phyloP scores from a whole-genome alignment of 2,329 filamentous ascomycete genomes.

The Pezicula rhizophila region DNA sequence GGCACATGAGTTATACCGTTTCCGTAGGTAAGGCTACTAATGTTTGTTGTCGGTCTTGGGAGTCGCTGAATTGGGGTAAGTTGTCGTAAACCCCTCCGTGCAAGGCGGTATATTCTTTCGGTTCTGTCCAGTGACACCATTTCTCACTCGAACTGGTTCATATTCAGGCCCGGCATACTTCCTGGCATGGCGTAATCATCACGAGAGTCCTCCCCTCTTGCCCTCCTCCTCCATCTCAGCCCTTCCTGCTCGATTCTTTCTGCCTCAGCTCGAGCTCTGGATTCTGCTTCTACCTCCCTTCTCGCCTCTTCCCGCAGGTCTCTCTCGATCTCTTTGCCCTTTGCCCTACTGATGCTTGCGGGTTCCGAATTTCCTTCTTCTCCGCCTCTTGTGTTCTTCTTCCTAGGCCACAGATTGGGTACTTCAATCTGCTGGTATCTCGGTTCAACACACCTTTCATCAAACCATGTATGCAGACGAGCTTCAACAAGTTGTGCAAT shows the following conservation, averaged over 20 bases:
- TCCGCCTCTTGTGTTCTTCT: conserved; percentile 74
- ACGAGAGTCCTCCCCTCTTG: conserved; percentile 18
- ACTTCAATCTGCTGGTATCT: conserved; percentile 82
- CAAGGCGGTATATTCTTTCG: too few species aligned
- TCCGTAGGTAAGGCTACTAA: too few species aligned
- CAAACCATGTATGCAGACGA: conserved; percentile 78
- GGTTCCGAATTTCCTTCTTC: conserved; percentile 43
- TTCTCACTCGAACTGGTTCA: neutral
- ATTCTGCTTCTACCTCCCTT: conserved; percentile 41
- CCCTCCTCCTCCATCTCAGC: conserved; percentile 26
- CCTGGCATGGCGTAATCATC: conserved; percentile 29
- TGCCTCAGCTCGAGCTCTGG: conserved; percentile 19
- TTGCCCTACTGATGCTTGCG: conserved; percentile 44
- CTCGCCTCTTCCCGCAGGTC: conserved; percentile 46
- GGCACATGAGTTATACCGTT: too few species aligned
- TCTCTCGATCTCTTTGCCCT: conserved; percentile 46
- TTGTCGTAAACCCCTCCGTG: too few species aligned
- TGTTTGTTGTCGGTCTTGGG: too few species aligned
- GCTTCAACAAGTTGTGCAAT: conserved; percentile 80
- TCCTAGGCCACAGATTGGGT: conserved; percentile 76
- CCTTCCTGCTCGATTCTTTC: conserved; percentile 27
- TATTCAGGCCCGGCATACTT: conserved; percentile 23
- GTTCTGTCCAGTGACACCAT: neutral
- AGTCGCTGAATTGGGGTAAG: too few species aligned
- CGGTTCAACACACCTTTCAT: conserved; percentile 79